Conservation (phyloP, 2,329 filamentous ascomycete genomes). For the Alternaria alternata region DNA sequence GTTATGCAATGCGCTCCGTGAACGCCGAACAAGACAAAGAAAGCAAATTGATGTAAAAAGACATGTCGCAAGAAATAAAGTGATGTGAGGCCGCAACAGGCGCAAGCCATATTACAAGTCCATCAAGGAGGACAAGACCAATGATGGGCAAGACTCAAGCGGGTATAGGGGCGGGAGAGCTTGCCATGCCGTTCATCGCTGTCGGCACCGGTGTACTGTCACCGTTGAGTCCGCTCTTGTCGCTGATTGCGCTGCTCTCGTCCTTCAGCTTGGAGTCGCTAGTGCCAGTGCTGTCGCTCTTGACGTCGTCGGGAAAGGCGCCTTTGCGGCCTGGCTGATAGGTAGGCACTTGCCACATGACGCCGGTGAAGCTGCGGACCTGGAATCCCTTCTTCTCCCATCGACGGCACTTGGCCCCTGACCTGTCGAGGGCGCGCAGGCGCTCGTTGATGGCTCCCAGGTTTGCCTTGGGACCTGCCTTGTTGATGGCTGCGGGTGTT, state of each 20-base stretch:
- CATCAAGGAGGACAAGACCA: not conserved
- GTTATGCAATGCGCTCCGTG: conserved; percentile 24
- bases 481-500: conserved; percentile 66
- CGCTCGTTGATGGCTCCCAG: conserved; percentile 97
- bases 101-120: not conserved
- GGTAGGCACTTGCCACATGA: conserved; percentile 79
- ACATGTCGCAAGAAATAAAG: conserved; percentile 16
- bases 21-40: conserved; percentile 39
- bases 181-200: conserved; percentile 54
- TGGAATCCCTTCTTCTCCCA: conserved; percentile 86
- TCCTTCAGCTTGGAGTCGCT: conserved; percentile 66
- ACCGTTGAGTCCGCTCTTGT: conserved; percentile 66
- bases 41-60: conserved; percentile 17
- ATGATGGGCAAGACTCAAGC: conserved; percentile 10
- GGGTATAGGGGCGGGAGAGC: conserved; percentile 60
- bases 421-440: conserved; percentile 90
- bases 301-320: conserved; percentile 67
- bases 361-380: conserved; percentile 92
- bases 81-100: not conserved
- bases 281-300: conserved; percentile 63
- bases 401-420: conserved; percentile 88
- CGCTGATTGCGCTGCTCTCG: conserved; percentile 66
- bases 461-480: conserved; percentile 95
- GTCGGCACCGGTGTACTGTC: conserved; percentile 57
- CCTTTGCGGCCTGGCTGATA: conserved; percentile 77